Evolutionary conservation across 345 rosid species (phyloP), one percentile per base, ranked within the genome.

Genomic region (Alliaria petiolata): DNA sequence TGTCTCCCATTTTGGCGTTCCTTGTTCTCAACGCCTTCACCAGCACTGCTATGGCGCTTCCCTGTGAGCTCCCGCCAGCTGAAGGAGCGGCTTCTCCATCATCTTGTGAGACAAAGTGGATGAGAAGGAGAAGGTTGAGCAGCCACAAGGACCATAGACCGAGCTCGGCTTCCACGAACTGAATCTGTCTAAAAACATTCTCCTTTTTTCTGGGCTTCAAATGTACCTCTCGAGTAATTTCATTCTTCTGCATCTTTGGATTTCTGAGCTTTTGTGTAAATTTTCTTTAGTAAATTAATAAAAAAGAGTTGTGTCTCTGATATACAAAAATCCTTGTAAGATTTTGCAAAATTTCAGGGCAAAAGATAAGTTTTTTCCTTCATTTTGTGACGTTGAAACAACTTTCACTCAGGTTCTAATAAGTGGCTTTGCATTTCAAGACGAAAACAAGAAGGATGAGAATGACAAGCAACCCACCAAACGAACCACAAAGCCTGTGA

Each of bases 401-500:
- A 47, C 52, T 30, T 66, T 12, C 47, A 42, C 14, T 22, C 53
- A 42, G 26, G 34, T 35, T 56, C 65, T 58, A 57, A 46, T 26
- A 54, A 55, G 74, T 71, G 52, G 75, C 74, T 82, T 65, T 86
- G 63, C 80, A 89, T 81, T 66, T 86, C 65, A 90, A 76, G 71
- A 89, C 81, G 35, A 89, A 72, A 2, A 84, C 81, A 65, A 90
- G 96, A 82, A 90, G 78, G 30, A 89, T 70, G 50, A 89, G 92
- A 35, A 89, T 74, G 8, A 85, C 67, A 19, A 87, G 43, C 76
- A 90, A 85, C n/a, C 97, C 97, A 56, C 87, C 83, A 44, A 91
- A 83, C 3, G 96, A 93, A 49, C 98, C 98, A 8, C 97, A 96
- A 25, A 82, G 84, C 77, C 98, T 83, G 58, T 93, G 91, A 75